Percentiles rank a stretch among this genome's conserved stretches.
phyloP scores from a whole-genome alignment of 768 basidiomycete genomes.

The Pleurotus djamor region DNA sequence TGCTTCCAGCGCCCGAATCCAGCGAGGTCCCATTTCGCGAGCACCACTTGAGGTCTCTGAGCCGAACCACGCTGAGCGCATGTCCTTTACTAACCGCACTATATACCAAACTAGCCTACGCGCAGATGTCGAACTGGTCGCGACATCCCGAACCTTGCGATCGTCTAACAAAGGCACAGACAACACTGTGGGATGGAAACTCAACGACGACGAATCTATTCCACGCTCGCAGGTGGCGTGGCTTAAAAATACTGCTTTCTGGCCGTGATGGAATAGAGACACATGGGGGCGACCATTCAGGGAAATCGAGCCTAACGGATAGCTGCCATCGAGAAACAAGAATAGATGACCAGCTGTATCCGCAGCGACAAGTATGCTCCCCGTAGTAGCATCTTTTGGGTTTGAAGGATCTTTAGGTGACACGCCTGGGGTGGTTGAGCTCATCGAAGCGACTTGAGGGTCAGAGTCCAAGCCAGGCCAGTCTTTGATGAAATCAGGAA shows the following conservation, averaged over 20 bases:
- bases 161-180: slow-evolving; percentile 56
- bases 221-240: slow-evolving; percentile 29
- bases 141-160: slow-evolving; percentile 63
- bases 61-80: slow-evolving; percentile 74
- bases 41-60: slow-evolving; percentile 64
- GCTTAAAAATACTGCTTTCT: slow-evolving; percentile 45
- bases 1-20: slow-evolving; percentile 63
- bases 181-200: slow-evolving; percentile 43
- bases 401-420: slow-evolving; percentile 31
- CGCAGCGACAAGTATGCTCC: slow-evolving; percentile 63
- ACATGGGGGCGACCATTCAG: slow-evolving; percentile 28
- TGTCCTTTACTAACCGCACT: slow-evolving; percentile 69
- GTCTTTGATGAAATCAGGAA: slow-evolving; percentile 57
- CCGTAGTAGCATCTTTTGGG: slow-evolving; percentile 49
- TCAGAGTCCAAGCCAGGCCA: slow-evolving; percentile 71
- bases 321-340: slow-evolving; percentile 75
- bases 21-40: slow-evolving; percentile 69
- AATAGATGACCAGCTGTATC: slow-evolving; percentile 59
- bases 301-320: slow-evolving; percentile 58
- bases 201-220: slow-evolving; percentile 20
- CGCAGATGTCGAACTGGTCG: slow-evolving; percentile 64
- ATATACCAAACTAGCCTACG: slow-evolving; percentile 74
- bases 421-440: slow-evolving; percentile 34
- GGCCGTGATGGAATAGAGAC: slow-evolving; percentile 48
- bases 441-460: slow-evolving; percentile 59